Base-by-base conservation (phyloP, 257 asterid species). In the Primulina tabacum region DNA sequence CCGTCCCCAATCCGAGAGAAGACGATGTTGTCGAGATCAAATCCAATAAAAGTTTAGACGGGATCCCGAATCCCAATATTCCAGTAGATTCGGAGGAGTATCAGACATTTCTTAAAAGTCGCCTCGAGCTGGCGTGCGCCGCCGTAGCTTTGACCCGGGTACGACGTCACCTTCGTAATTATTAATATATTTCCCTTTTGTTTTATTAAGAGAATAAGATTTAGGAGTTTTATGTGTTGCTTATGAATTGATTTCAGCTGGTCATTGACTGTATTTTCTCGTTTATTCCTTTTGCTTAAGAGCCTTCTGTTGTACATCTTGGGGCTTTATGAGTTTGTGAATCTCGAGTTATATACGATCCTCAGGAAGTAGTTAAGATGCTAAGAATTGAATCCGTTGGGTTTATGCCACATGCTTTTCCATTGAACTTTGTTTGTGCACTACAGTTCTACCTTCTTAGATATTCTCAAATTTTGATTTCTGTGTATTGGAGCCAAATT, bases 121-220 rank as follows among this genome's bases (percentile, higher is more conserved):
- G 83, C 37, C 96, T 92, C 21, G 89, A 92, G 77, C 70, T 88
- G 80, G 98, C 95, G 33, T 92, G 98, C 74, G 97, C 97, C 57
- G 98, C 97, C 82, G 89, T 90, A 50, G 97, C 98, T 57, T 80
- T 89, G 84, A 76, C 87, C 52, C 71, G 95, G 82, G 98, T 92
- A 79, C 11, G 30, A 59, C 62, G 62, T 55, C 8, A 28, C 20
- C 6, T n/a, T 56, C 57, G 8, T 1, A 4, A 43, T 43, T 43
- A 43, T 68, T 20, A 67, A 26, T 12, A 32, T 66, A 21, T n/a
- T 66, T 10, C 26, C 26, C 16, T 7, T 43, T 43, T 11, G 12
- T 64, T 32, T 50, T 21, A 30, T 40, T 67, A 65, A 53, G 26
- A 63, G 33, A 61, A 20, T 21, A 60, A 8, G 7, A 61, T 5